phyloP scores from a whole-genome alignment of 225 moss, liverwort and hornwort genomes.

The Pleurozium schreberi region DNA sequence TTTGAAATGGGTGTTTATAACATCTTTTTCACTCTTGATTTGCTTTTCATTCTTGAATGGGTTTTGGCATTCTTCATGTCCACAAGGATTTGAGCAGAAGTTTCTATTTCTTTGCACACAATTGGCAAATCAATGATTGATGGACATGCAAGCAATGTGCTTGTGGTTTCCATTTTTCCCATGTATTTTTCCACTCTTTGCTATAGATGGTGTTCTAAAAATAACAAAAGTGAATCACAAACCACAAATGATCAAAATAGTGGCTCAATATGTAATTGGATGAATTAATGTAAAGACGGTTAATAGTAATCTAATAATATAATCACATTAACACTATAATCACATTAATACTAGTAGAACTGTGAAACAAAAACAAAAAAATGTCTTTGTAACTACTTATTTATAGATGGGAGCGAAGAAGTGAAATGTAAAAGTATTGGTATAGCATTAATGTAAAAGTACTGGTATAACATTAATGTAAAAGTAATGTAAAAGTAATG shows the following conservation, averaged over 20 bases:
- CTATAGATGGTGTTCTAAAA: background rate
- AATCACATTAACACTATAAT: background rate
- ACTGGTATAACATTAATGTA: background rate
- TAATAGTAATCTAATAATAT: background rate
- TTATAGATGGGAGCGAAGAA: background rate
- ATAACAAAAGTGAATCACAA: background rate
- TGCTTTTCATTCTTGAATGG: background rate
- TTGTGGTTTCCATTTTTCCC: background rate
- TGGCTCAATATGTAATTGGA: fast-evolving
- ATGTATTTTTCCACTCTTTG: background rate
- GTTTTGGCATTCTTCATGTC: background rate
- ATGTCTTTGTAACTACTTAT: background rate
- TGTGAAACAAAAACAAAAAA: background rate
- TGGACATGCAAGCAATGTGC: background rate
- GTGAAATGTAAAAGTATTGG: background rate
- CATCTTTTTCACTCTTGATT: background rate
- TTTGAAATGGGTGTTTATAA: background rate
- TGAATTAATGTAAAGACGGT: background rate
- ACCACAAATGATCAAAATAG: background rate
- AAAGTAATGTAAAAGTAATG: no score
- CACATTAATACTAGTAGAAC: background rate
- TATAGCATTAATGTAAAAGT: no score
- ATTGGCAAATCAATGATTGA: background rate
- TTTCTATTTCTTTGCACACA: background rate
- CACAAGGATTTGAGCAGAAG: background rate